A percentile compares a stretch with the other conserved stretches of the same genome.
Conservation (phyloP, 1,284 basidiomycete species). For the Irpex sp. region DNA sequence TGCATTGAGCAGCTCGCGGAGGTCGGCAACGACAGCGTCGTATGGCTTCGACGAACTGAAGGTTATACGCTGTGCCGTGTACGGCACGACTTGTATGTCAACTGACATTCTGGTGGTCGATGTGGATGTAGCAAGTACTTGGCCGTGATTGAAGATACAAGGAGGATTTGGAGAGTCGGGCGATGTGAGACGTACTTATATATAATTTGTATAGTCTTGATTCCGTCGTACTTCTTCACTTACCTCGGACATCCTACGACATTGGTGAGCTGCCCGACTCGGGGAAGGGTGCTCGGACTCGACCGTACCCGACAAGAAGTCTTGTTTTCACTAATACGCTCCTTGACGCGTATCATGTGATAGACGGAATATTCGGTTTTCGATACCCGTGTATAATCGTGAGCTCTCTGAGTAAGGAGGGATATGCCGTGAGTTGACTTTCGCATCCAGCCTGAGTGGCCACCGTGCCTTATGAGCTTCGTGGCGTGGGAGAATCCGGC, state of each 20-base stretch:
- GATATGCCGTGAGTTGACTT: no score
- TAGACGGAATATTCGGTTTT: no score
- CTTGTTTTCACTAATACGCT: no score
- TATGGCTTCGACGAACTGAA: slow-evolving; percentile 40
- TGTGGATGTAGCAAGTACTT: neutral
- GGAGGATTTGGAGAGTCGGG: no score
- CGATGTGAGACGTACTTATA: no score
- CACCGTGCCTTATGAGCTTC: neutral
- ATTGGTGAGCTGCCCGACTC: neutral
- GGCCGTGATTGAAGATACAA: neutral
- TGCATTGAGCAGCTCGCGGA: slow-evolving; percentile 42
- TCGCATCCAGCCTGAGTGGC: no score
- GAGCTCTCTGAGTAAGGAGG: no score
- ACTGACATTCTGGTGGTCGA: neutral
- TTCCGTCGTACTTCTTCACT: neutral
- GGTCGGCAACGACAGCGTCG: slow-evolving; percentile 37
- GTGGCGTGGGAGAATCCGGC: neutral
- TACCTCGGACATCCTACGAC: neutral
- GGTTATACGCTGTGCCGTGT: slow-evolving; percentile 34
- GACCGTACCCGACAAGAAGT: neutral
- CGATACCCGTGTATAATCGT: no score
- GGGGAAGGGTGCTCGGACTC: neutral
- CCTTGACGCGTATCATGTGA: no score
- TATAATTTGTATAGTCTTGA: neutral
- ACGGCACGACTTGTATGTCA: neutral